Percentiles rank a stretch among this genome's conserved stretches.
Evolutionary conservation across 192 early-diverging fungal species (phyloP).

Genomic region (Backusella parvicylindrica): DNA sequence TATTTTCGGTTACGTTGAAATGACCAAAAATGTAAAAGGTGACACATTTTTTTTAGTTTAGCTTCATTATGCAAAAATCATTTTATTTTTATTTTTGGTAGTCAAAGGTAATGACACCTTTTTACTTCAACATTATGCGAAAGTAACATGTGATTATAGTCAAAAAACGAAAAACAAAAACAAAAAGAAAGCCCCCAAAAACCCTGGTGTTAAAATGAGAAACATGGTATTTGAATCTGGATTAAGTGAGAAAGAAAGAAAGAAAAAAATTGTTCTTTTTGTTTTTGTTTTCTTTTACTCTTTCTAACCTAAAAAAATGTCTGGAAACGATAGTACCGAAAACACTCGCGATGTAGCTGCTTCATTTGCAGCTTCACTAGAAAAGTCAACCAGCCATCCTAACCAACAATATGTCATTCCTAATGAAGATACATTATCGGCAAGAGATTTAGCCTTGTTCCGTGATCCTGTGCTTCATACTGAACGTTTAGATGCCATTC

Average conservation of each 20-base stretch:
- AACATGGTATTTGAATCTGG: neutral
- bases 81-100: too few species aligned
- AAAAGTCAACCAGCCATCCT: neutral
- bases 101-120: too few species aligned
- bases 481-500: constrained; percentile 29
- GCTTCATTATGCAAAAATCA: too few species aligned
- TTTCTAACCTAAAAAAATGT: neutral
- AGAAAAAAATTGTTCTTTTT: neutral
- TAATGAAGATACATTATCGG: neutral
- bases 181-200: neutral
- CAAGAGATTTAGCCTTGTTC: constrained; percentile 20
- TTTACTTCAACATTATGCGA: too few species aligned
- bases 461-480: constrained; percentile 22
- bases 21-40: neutral
- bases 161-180: neutral
- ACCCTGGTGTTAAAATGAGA: neutral
- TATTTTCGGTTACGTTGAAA: neutral
- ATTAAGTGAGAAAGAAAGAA: neutral
- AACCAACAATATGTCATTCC: neutral
- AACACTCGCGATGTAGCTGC: neutral
- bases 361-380: neutral
- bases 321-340: neutral
- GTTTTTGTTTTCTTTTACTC: neutral
- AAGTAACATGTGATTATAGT: neutral
- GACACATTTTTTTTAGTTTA: too few species aligned